These are phyloP conservation scores for Teratosphaeria gauchensis DNA, from an alignment of 2,329 filamentous ascomycete species.

Conservation along the genomic window DNA sequence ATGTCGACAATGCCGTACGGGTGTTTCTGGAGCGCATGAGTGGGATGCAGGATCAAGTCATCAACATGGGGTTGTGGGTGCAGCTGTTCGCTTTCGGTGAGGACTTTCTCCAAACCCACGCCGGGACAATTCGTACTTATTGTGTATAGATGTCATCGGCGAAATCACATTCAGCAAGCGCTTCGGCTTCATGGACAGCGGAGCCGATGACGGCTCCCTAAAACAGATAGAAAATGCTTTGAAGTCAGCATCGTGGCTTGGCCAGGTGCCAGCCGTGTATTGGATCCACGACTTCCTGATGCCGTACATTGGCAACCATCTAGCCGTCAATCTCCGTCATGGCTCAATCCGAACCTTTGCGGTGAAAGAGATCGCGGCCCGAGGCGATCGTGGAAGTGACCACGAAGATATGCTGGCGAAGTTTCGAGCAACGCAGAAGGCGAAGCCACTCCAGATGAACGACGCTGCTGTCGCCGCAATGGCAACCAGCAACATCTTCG, in stretches of 20 bases:
- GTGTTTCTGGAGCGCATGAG: conserved; percentile 27
- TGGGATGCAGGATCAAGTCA: conserved; percentile 13
- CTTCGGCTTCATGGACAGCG: conserved; percentile 29
- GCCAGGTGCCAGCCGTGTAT: conserved; percentile 29
- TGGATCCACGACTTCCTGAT: conserved; percentile 27
- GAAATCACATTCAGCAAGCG: conserved; percentile 30
- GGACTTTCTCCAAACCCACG: neutral
- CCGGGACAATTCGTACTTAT: neutral
- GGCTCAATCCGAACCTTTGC: conserved; percentile 26
- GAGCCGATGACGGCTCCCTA: conserved; percentile 27
- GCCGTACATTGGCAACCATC: conserved; percentile 29
- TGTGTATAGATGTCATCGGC: conserved; percentile 30
- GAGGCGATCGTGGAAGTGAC: conserved; percentile 24
- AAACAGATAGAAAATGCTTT: conserved; percentile 24
- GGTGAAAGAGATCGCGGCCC: conserved; percentile 17
- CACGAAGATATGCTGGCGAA: conserved; percentile 31
- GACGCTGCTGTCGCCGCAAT: conserved; percentile 25
- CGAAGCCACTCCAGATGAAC: conserved; percentile 29
- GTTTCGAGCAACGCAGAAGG: conserved; percentile 26
- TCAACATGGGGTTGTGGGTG: conserved; percentile 31
- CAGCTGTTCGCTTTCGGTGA: conserved; percentile 33
- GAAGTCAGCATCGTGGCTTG: conserved; percentile 28
- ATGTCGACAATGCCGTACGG: conserved; percentile 29
- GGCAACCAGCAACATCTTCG: conserved; percentile 30
- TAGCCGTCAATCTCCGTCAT: conserved; percentile 27